phyloP scores from a whole-genome alignment of 495 filamentous ascomycete genomes.

The Penicillium paxilli region DNA sequence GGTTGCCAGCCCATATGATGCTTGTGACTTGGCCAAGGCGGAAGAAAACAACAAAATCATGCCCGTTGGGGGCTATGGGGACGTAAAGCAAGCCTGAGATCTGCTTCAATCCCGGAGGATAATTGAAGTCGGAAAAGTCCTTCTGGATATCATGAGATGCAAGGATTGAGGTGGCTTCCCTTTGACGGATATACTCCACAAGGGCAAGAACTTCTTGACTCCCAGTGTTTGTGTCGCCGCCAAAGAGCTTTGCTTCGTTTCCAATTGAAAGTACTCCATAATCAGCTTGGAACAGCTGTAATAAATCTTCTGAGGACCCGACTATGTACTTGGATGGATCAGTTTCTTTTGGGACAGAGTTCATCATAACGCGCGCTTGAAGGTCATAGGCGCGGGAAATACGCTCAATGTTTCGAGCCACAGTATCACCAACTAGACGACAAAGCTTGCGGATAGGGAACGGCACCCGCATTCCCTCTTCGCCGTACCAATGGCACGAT shows the following conservation, averaged over 20 bases:
- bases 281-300: constrained; percentile 82
- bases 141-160: constrained; percentile 68
- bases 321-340: constrained; percentile 88
- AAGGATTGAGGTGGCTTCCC: constrained; percentile 69
- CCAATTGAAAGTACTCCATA: constrained; percentile 79
- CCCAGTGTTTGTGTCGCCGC: constrained; percentile 68
- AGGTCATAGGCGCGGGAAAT: too few relatives aligned
- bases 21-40: constrained; percentile 70
- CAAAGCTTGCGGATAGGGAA: constrained; percentile 92
- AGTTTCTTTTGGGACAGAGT: constrained; percentile 68
- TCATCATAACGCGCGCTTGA: too few relatives aligned
- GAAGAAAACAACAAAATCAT: constrained; percentile 89
- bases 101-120: constrained; percentile 70
- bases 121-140: constrained; percentile 80
- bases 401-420: constrained; percentile 81
- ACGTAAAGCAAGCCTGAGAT: constrained; percentile 81
- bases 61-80: constrained; percentile 68
- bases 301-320: constrained; percentile 79
- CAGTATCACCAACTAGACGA: constrained; percentile 77
- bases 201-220: constrained; percentile 82
- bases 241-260: constrained; percentile 81
- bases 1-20: constrained; percentile 89
- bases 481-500: constrained; percentile 80
- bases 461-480: constrained; percentile 77
- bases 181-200: constrained; percentile 77